Percentiles rank a stretch among this genome's conserved stretches.
Evolutionary conservation across 2,329 filamentous ascomycete species (phyloP).

Genomic region (Hymenoscyphus linearis): DNA sequence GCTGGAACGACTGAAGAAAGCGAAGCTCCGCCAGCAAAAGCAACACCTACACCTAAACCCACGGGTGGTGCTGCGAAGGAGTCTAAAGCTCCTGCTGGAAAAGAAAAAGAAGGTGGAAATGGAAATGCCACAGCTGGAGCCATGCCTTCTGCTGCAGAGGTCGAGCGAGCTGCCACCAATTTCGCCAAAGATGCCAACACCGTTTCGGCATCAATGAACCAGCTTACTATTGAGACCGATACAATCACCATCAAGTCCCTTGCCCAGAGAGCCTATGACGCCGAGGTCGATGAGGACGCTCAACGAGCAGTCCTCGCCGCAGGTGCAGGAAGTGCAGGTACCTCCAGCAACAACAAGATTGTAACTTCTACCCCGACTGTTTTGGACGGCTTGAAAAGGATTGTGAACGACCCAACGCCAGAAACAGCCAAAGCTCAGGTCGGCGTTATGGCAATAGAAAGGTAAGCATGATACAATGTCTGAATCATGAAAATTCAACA

Average conservation of each 20-base stretch:
- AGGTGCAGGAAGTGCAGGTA: slow-evolving; percentile 20
- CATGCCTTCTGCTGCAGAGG: slow-evolving; percentile 1
- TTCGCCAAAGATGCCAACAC: slow-evolving; percentile 27
- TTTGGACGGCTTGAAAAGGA: slow-evolving; percentile 19
- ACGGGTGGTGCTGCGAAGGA: no score
- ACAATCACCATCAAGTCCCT: slow-evolving; percentile 15
- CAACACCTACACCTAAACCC: no score
- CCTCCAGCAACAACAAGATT: slow-evolving; percentile 22
- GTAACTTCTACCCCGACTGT: slow-evolving; percentile 25
- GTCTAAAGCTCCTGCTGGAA: neutral
- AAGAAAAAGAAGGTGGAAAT: neutral
- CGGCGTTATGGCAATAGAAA: slow-evolving; percentile 14
- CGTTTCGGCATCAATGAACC: slow-evolving; percentile 23
- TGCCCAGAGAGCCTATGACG: slow-evolving; percentile 21
- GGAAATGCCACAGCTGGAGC: neutral
- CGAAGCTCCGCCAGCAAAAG: no score
- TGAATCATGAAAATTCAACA: neutral
- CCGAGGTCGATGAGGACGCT: slow-evolving; percentile 25
- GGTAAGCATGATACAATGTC: slow-evolving; percentile 9
- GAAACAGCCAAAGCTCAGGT: slow-evolving; percentile 11
- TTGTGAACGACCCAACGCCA: slow-evolving; percentile 17
- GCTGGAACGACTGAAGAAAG: no score
- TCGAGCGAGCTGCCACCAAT: slow-evolving; percentile 16
- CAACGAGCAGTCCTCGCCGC: slow-evolving; percentile 20
- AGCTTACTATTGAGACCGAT: slow-evolving; percentile 15